phyloP scores from a whole-genome alignment of 73 alveolate species.

The Paramecium primaurelia region DNA sequence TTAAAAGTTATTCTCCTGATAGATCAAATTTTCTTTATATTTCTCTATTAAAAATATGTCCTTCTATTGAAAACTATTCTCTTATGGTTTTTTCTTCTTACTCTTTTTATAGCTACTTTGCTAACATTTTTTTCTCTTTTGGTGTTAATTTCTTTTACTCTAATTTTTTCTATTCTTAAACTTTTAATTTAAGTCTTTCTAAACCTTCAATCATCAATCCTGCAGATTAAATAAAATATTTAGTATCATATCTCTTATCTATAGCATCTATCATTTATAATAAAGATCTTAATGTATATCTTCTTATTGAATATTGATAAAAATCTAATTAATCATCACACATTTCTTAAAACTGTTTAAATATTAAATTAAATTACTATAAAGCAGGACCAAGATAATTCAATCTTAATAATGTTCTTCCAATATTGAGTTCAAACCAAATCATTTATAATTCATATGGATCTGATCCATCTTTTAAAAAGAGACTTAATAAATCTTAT shows the following conservation, averaged over 20 bases:
- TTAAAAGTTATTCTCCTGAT: constrained; percentile 26
- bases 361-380: constrained; percentile 77
- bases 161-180: neutral
- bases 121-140: constrained; percentile 51
- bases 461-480: constrained; percentile 84
- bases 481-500: constrained; percentile 77
- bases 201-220: constrained; percentile 41
- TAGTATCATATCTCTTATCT: constrained; percentile 58
- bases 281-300: constrained; percentile 73
- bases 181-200: neutral
- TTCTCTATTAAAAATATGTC: constrained; percentile 33
- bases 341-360: constrained; percentile 80
- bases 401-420: constrained; percentile 71
- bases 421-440: constrained; percentile 91
- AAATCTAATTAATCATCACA: constrained; percentile 91
- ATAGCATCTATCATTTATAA: constrained; percentile 66
- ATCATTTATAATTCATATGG: constrained; percentile 84
- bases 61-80: constrained; percentile 1
- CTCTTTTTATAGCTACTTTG: neutral
- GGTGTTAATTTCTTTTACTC: constrained; percentile 40
- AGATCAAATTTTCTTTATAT: constrained; percentile 37
- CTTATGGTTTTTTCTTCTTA: constrained; percentile 30
- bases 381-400: constrained; percentile 78
- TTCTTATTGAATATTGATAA: constrained; percentile 83
- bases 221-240: constrained; percentile 60